A percentile compares a stretch with the other conserved stretches of the same genome.
Conservation (phyloP, 1,284 basidiomycete genomes). For the Binderoboletus segoi region DNA sequence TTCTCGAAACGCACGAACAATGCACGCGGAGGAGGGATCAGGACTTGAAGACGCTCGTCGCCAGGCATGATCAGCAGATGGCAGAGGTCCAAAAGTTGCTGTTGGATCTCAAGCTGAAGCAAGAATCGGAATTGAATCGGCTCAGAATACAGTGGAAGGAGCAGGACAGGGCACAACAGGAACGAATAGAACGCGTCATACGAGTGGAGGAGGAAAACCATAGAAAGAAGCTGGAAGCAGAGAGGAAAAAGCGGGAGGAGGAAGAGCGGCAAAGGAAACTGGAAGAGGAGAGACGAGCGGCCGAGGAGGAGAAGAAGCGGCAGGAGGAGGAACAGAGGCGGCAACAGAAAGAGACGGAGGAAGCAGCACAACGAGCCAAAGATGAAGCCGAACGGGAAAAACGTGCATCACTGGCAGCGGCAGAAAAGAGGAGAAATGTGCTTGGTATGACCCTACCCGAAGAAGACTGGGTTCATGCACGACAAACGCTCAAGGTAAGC, state of each 20-base stretch:
- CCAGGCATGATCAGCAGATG: constrained; percentile 48
- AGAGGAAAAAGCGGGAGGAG: constrained; percentile 49
- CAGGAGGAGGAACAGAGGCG: constrained; percentile 42
- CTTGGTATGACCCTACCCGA: constrained; percentile 55
- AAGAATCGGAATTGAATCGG: constrained; percentile 48
- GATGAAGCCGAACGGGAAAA: constrained; percentile 35
- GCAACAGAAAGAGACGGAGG: constrained; percentile 39
- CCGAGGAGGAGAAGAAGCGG: constrained; percentile 31
- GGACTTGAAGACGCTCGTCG: constrained; percentile 42
- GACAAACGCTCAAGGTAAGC: constrained; percentile 60
- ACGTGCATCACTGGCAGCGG: constrained; percentile 37
- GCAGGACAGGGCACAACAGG: constrained; percentile 56
- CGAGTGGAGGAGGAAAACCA: constrained; percentile 65
- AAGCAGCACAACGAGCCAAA: constrained; percentile 39
- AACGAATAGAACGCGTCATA: constrained; percentile 65
- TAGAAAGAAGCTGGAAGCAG: constrained; percentile 52
- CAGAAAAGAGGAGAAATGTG: constrained; percentile 34
- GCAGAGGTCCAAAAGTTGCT: constrained; percentile 51
- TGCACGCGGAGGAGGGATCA: constrained; percentile 41
- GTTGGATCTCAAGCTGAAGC: constrained; percentile 44
- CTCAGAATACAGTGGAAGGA: constrained; percentile 51
- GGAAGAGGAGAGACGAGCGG: constrained; percentile 42
- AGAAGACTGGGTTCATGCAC: constrained; percentile 71
- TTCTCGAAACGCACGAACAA: constrained; percentile 42
- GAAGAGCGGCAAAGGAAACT: constrained; percentile 45